Conservation (phyloP, 2,329 filamentous ascomycete genomes). For the Madurella mycetomatis region DNA sequence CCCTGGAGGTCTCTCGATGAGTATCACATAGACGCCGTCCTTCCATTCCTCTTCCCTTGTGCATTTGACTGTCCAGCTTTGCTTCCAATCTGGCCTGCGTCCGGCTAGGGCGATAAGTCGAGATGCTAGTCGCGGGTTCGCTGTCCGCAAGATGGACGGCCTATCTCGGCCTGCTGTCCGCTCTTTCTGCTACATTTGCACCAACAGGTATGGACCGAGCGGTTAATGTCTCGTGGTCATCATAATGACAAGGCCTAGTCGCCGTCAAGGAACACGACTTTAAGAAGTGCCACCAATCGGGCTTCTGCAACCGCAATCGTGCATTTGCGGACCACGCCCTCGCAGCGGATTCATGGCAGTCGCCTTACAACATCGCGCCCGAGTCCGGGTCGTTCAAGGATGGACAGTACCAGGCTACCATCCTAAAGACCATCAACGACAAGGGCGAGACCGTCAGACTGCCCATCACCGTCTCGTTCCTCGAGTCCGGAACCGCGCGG, state of each 20-base stretch:
- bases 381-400: slow-evolving; percentile 71
- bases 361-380: slow-evolving; percentile 73
- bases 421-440: slow-evolving; percentile 72
- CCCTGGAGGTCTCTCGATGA: slow-evolving; percentile 18
- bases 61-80: slow-evolving; percentile 9
- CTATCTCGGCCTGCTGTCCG: slow-evolving; percentile 55
- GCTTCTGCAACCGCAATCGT: slow-evolving; percentile 95
- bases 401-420: slow-evolving; percentile 71
- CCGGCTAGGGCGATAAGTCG: slow-evolving; percentile 14
- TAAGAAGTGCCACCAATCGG: slow-evolving; percentile 92
- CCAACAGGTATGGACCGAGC: slow-evolving; percentile 53
- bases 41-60: neutral
- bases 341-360: slow-evolving; percentile 63
- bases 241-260: slow-evolving; percentile 43
- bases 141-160: slow-evolving; percentile 61
- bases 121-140: slow-evolving; percentile 49
- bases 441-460: slow-evolving; percentile 68
- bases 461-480: slow-evolving; percentile 81
- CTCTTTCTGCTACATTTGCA: slow-evolving; percentile 57
- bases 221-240: neutral
- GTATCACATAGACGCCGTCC: slow-evolving; percentile 2
- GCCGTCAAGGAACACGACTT: slow-evolving; percentile 94
- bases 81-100: neutral
- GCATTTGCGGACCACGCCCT: slow-evolving; percentile 76
- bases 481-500: slow-evolving; percentile 82